Percentiles rank a stretch among this genome's conserved stretches.
Conservation (phyloP, 768 basidiomycete genomes). For the Agaricus blazei region DNA sequence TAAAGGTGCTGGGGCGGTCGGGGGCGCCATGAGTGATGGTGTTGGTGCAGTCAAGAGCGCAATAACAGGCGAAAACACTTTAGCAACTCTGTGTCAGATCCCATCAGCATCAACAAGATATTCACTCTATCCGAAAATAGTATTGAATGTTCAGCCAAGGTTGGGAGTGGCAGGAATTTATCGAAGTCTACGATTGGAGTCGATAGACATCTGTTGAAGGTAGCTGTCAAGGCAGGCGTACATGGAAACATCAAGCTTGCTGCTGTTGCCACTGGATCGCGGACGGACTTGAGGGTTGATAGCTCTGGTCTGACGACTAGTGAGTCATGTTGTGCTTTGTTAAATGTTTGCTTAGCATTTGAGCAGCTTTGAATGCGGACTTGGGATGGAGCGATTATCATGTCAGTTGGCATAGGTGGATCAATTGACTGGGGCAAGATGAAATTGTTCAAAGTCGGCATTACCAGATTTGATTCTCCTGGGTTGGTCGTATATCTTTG, state of each 20-base stretch:
- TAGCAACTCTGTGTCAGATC: no score
- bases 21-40: no score
- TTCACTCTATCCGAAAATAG: slow-evolving; percentile 26
- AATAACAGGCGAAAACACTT: slow-evolving; percentile 16
- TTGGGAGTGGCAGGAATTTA: no score
- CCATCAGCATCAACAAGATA: slow-evolving; percentile 25
- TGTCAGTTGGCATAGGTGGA: slow-evolving; percentile 34
- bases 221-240: slow-evolving; percentile 25
- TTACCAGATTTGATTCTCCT: slow-evolving; percentile 47
- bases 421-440: slow-evolving; percentile 38
- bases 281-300: slow-evolving; percentile 37
- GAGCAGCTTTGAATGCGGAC: slow-evolving; percentile 28
- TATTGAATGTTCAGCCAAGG: slow-evolving; percentile 20
- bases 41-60: no score
- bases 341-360: slow-evolving; percentile 1
- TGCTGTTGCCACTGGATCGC: slow-evolving; percentile 36
- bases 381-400: slow-evolving; percentile 31
- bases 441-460: slow-evolving; percentile 32
- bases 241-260: slow-evolving; percentile 31
- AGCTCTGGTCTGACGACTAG: slow-evolving; percentile 30
- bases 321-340: slow-evolving; percentile 14
- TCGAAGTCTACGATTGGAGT: neutral
- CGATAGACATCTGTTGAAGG: slow-evolving; percentile 19
- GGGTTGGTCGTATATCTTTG: slow-evolving; percentile 26
- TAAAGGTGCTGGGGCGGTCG: no score